Base-by-base conservation (phyloP, 805 yeast genomes). In the Ogataea paradorogensis region DNA sequence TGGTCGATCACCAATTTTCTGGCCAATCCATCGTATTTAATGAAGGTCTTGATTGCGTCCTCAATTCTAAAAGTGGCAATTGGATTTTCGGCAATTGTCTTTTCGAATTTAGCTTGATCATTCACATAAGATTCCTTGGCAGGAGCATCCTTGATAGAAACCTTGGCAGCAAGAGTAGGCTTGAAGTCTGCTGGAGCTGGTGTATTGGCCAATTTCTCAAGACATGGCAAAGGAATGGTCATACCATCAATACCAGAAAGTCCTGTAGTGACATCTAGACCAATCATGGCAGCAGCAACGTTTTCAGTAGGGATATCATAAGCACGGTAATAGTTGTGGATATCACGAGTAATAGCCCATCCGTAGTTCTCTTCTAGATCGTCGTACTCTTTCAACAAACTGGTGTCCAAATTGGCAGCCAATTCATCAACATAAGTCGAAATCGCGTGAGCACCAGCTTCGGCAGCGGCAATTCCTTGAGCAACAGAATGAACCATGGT, bases 391-490 rank as follows among this genome's bases (percentile, higher is more conserved):
- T 47, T 50, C 23, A 50, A 45, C 18, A 50, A 51, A 4, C 56
- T 43, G n/a, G 57, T 50, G 35, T 61, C 63, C 14, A 60, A 35
- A 27, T 55, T 55, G 15, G 50, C 58, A 26, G 51, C 52, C 31
- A 61, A 46, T 11, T 52, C 50, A 41, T 63, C 66, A 23, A 63
- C 64, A 40, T 63, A 63, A 11, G 67, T 58, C 2, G 65, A 55
- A 30, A 63, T 58, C 9, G 56, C 57, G 7, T 30, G 40, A 35
- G 65, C 59, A 5, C 62, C 58, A n/a, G 62, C 65, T 38, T 63
- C 66, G n/a, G 65, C 65, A 20, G 67, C 65, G 11, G 55, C 47
- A 18, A 63, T 52, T 15, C 62, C 68, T 40, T 63, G 68, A n/a
- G 52, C 61, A 18, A 62, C 46, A 9, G 62, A 52, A 38, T 60